Evolutionary conservation across 345 rosid genomes (phyloP), one percentile per base, ranked within the genome.

Genomic region (Lepidium didymum): DNA sequence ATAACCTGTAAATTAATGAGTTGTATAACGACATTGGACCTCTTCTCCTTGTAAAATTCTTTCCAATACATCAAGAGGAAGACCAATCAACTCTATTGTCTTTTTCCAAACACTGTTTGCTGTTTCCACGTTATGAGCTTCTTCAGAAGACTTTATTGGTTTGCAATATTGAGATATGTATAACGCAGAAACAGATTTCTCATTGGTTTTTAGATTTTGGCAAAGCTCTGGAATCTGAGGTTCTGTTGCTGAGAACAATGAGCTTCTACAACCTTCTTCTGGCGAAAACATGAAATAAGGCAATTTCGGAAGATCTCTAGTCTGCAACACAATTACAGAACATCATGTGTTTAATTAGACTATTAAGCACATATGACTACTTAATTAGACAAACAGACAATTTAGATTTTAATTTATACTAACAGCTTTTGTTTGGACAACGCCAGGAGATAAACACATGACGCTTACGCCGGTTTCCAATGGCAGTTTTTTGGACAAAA

Each of bases 191-290:
- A 83, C 84, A 33, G 90, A 90, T 85, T 85, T 85, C 3, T 83
- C 87, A 60, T 86, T 86, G 10, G 84, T 68, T 84, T 87, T 85
- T 55, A 88, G 64, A 25, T 75, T 57, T 46, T 88, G 92, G 44
- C 87, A 86, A 66, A 84, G 85, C 31, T 86, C 88, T 3, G 82
- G 81, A 62, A 92, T 72, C 76, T 83, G 96, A 74, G 93, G 86
- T 78, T 86, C 90, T 2, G 91, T 90, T 1, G 97, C 93, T 3
- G 97, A 70, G 74, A 90, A 88, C 16, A 92, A 86, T 10, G 96
- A 58, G 70, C 91, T 92, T 76, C 96, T 74, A 21, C 90, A 79
- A 73, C 97, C 96, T 81, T 90, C 97, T 75, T 86, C 87, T 49
- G 96, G 72, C 21, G 75, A 84, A 60, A 88, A 86, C 57, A 86